Base-by-base conservation (phyloP, 495 filamentous ascomycete genomes). In the Lichina pygmaea region DNA sequence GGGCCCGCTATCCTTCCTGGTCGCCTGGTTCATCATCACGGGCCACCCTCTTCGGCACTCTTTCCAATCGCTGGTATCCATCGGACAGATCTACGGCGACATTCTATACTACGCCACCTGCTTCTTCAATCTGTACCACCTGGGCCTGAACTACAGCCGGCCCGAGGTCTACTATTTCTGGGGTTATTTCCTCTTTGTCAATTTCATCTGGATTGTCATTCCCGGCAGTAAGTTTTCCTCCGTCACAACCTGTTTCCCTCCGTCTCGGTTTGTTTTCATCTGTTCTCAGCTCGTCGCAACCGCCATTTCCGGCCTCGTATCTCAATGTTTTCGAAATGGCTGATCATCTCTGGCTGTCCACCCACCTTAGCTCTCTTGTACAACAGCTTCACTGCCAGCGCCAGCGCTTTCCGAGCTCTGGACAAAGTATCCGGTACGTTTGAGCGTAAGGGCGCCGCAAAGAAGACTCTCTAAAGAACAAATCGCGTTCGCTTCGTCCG, bases 71-170 rank as follows among this genome's bases (percentile, higher is more conserved):
- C 60, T 82, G 43, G 75, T 80, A 8, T 80, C 75, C 51, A 59
- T 84, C 49, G 81, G 73, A 42, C 85, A 93, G 57, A 66, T 92
- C 9, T 93, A 92, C 58, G 82, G 85, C 45, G 81, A 83, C 50
- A 65, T 74, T 12, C 64, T 93, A 16, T 93, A 93, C 61, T 93
- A 82, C 60, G 72, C 71, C 3, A 93, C 85, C 0, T 79, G 77
- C 58, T 61, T 75, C 53, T 75, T 73, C 51, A 78, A 83, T 46
- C 61, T 73, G 49, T 70, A 65, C 50, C 61, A 67, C 50, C 60
- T 65, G 37, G 66, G 66, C 0, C 51, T 66, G 6, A 62, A 65
- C 6, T 79, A 83, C 55, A 81, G 72, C 51, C 66, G 83, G 47
- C 81, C 85, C 5, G 85, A 92, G 58, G 54, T 63, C 6, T 67